Percentiles rank a stretch among this genome's conserved stretches.
Conservation (phyloP, 1,284 basidiomycete genomes). For the Trametes pubescens region DNA sequence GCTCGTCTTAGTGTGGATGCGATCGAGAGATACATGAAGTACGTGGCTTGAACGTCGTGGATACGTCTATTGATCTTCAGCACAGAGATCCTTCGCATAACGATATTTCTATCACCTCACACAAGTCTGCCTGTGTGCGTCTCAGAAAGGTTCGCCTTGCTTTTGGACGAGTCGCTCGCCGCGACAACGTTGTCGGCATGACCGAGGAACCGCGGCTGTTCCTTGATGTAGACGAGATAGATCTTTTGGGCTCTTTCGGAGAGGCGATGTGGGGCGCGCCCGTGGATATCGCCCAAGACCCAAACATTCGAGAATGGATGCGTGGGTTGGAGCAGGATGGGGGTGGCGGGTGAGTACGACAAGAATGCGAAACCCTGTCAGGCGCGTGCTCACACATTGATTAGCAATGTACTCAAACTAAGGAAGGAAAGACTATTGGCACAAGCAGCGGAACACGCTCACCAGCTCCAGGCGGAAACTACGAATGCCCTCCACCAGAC, state of each 20-base stretch:
- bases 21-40: constrained; percentile 45
- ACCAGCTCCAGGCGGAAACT: neutral
- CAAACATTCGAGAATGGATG: constrained; percentile 55
- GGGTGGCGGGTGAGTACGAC: constrained; percentile 56
- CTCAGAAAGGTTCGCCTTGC: constrained; percentile 57
- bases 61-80: neutral
- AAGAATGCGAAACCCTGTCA: neutral
- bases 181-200: constrained; percentile 44
- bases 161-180: constrained; percentile 55
- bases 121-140: constrained; percentile 44
- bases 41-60: constrained; percentile 13
- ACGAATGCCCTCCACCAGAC: constrained; percentile 13
- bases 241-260: constrained; percentile 49
- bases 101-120: constrained; percentile 41
- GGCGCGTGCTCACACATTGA: neutral
- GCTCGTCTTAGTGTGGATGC: constrained; percentile 52
- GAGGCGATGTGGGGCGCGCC: constrained; percentile 58
- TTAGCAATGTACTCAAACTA: constrained; percentile 55
- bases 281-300: constrained; percentile 48
- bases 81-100: constrained; percentile 27
- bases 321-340: constrained; percentile 58
- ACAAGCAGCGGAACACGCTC: constrained; percentile 13
- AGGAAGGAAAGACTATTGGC: constrained; percentile 43
- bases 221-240: constrained; percentile 54
- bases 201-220: constrained; percentile 49